Evolutionary conservation across 305 asterid genomes (phyloP).

Genomic region (Coffea humblotiana): DNA sequence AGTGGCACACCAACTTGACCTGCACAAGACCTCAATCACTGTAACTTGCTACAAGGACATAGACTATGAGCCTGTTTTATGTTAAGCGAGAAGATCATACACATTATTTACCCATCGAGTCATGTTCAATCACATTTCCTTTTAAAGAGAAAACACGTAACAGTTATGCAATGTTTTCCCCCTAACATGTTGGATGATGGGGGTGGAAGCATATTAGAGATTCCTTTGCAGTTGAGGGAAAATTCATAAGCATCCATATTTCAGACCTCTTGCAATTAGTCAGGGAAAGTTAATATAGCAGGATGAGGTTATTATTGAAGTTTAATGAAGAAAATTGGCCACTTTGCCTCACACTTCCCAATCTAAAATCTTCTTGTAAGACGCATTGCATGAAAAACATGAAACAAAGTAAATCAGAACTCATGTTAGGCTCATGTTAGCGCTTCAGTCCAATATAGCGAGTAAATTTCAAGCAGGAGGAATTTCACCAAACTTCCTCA

Average conservation of each 20-base stretch:
- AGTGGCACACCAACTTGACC: conserved; percentile 70
- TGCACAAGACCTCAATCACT: conserved; percentile 30
- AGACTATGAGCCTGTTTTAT: not conserved
- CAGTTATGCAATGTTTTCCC: not conserved
- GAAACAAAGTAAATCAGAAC: not conserved
- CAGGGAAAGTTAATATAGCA: not conserved
- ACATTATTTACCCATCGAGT: not conserved
- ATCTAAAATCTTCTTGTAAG: not conserved
- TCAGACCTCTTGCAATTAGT: not conserved
- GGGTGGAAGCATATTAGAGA: not conserved
- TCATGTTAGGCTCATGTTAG: not conserved
- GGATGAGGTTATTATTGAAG: not conserved
- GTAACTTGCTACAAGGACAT: not conserved
- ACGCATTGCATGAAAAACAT: not conserved
- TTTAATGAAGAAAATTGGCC: not conserved
- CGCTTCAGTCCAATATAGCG: not conserved
- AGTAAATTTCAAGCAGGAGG: not conserved
- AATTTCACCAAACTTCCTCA: not conserved
- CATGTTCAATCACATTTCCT: not conserved
- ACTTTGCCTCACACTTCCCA: not conserved
- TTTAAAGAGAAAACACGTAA: not conserved
- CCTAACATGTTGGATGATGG: not conserved
- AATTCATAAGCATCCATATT: not conserved
- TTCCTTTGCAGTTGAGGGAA: not conserved
- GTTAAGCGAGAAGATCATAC: not conserved